Conservation (phyloP, 2,329 filamentous ascomycete species). For the Cordyceps militaris region DNA sequence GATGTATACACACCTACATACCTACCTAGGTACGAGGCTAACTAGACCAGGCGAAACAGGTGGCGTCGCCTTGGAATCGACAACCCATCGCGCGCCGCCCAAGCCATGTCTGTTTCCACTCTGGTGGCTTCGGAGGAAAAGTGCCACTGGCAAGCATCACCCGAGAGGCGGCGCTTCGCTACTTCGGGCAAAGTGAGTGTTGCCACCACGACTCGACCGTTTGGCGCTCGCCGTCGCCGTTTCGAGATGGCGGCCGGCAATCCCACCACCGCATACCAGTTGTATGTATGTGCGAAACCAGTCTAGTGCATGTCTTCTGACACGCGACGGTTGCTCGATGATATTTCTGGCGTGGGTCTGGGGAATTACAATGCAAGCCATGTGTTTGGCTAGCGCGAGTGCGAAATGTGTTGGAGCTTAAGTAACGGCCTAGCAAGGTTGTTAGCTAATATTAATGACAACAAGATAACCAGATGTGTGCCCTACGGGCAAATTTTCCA, state of each 20-base stretch:
- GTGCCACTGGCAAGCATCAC: neutral
- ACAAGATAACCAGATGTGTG: neutral
- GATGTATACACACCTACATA: too few relatives aligned
- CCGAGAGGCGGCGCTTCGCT: neutral
- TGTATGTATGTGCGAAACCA: too few relatives aligned
- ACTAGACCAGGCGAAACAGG: too few relatives aligned
- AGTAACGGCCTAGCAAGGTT: neutral
- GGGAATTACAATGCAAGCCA: constrained; percentile 2
- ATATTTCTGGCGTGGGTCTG: constrained; percentile 3
- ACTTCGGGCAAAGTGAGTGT: neutral
- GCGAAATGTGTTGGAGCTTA: neutral
- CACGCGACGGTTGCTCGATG: neutral
- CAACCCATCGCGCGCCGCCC: constrained; percentile 1
- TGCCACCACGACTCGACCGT: neutral
- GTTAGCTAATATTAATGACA: neutral
- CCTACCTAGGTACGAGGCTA: too few relatives aligned
- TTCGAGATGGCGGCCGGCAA: neutral
- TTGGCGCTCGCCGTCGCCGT: neutral
- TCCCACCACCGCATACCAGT: neutral
- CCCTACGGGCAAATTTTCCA: neutral
- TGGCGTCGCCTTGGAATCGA: neutral
- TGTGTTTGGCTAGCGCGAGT: neutral
- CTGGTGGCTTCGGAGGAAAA: neutral
- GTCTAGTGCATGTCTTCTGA: neutral
- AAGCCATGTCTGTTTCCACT: neutral